Conservation (phyloP, 1,284 basidiomycete species). For the Leccinum fallax region DNA sequence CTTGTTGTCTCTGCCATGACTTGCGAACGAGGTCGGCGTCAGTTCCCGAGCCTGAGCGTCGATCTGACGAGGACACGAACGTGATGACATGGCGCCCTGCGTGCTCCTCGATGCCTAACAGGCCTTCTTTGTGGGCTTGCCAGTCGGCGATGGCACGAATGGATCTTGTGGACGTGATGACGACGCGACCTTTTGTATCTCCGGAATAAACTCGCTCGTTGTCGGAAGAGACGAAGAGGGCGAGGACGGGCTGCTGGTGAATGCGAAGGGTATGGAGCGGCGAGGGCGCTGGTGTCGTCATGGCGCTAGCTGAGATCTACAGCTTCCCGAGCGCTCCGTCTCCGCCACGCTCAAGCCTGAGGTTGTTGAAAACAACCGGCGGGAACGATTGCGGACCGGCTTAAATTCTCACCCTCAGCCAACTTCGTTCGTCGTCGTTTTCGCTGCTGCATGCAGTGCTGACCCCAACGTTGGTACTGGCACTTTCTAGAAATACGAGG, state of each 20-base stretch:
- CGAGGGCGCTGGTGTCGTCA: conserved; percentile 40
- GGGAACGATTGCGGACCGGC: too few species aligned
- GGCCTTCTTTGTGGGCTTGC: conserved; percentile 75
- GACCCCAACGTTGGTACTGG: too few species aligned
- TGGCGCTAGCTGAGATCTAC: too few species aligned
- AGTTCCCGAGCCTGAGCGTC: background rate
- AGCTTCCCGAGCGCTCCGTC: too few species aligned
- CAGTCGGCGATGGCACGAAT: conserved; percentile 67
- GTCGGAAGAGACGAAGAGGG: conserved; percentile 61
- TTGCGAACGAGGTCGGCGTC: conserved; percentile 1
- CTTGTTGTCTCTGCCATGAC: conserved; percentile 87
- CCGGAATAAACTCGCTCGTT: conserved; percentile 83
- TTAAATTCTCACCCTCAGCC: too few species aligned
- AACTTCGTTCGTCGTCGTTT: too few species aligned
- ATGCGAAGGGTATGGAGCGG: conserved; percentile 78
- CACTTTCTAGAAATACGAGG: too few species aligned
- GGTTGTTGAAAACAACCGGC: too few species aligned
- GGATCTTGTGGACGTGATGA: conserved; percentile 72
- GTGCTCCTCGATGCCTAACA: conserved; percentile 81
- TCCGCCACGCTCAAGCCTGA: too few species aligned
- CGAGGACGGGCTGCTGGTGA: conserved; percentile 62
- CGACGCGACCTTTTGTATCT: conserved; percentile 72
- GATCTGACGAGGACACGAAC: conserved; percentile 43
- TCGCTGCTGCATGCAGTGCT: too few species aligned
- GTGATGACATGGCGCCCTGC: conserved; percentile 61